Evolutionary conservation across 73 alveolate species (phyloP).

Genomic region (Diophrys appendiculata): DNA sequence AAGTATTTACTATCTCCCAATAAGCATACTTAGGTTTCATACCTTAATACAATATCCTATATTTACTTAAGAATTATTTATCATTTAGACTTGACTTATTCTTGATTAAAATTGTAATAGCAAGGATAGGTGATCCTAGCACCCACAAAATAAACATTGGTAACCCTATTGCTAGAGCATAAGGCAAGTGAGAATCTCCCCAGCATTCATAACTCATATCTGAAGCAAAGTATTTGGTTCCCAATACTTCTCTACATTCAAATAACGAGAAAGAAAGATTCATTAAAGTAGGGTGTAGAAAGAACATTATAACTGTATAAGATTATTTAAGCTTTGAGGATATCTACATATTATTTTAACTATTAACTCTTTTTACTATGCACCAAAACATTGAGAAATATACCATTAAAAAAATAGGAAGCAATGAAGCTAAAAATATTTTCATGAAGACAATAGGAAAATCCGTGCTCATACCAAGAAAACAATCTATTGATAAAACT

Average conservation of each 20-base stretch:
- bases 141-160: constrained; percentile 33
- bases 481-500: constrained; percentile 16
- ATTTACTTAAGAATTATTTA: constrained; percentile 16
- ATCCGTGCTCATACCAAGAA: background rate
- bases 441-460: background rate
- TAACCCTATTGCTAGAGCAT: background rate
- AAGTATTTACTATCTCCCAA: constrained; percentile 60
- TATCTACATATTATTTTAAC: background rate
- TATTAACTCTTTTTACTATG: background rate
- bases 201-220: background rate
- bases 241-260: constrained; percentile 12
- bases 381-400: too few species aligned
- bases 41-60: constrained; percentile 49
- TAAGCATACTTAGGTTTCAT: constrained; percentile 26
- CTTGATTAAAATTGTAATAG: constrained; percentile 14
- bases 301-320: background rate
- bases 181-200: background rate
- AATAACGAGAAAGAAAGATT: background rate
- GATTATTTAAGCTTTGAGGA: background rate
- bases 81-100: constrained; percentile 31
- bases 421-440: constrained; percentile 2
- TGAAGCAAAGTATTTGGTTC: background rate
- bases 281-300: constrained; percentile 12
- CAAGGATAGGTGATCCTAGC: constrained; percentile 52
- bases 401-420: background rate